Evolutionary conservation across 202 grass and related monocot genomes (phyloP).

Genomic region (Sporobolus alterniflorus): DNA sequence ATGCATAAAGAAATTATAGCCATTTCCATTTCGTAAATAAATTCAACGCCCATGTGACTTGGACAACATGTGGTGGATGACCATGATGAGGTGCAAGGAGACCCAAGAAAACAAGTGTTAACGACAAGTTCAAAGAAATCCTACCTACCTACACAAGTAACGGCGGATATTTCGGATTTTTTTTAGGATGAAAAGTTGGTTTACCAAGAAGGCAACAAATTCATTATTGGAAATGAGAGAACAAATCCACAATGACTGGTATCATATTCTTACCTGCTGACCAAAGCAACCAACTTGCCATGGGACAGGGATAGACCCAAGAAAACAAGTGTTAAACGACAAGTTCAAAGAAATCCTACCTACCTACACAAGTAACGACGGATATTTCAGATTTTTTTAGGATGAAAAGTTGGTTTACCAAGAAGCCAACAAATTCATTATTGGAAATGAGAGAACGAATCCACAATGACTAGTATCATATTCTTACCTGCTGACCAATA

Average conservation of each 20-base stretch:
- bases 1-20: neutral
- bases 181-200: neutral
- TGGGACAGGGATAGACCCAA: neutral
- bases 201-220: conserved; percentile 49
- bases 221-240: neutral
- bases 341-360: conserved; percentile 52
- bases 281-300: no score
- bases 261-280: no score
- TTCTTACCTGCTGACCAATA: conserved; percentile 27
- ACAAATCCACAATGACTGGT: no score
- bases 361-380: conserved; percentile 16
- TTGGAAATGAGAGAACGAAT: conserved; percentile 25
- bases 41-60: conserved; percentile 34
- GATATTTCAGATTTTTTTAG: conserved; percentile 30
- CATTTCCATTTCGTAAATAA: conserved; percentile 13
- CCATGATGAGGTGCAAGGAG: conserved; percentile 21
- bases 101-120: conserved; percentile 18
- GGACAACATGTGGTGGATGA: conserved; percentile 34
- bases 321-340: conserved; percentile 40
- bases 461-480: conserved; percentile 10
- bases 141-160: no score
- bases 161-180: no score
- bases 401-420: neutral
- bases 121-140: no score
- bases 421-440: no score